Evolutionary conservation across 768 basidiomycete genomes (phyloP).

Genomic region (Russula ochroleuca): DNA sequence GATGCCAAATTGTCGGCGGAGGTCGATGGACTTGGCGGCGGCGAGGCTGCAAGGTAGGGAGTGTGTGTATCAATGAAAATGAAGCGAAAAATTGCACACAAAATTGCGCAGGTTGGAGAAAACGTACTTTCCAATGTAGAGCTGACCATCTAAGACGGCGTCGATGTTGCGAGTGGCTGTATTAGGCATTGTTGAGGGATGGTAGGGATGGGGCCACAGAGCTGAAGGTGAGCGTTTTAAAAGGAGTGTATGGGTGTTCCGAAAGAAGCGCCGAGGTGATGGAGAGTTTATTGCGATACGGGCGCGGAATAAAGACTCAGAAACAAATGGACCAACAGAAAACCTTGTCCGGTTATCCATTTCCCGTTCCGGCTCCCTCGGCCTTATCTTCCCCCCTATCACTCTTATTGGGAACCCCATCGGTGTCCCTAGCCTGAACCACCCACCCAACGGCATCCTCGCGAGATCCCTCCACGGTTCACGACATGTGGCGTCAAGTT

Average conservation of each 20-base stretch:
- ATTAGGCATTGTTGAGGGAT: slow-evolving; percentile 15
- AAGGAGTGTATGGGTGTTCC: neutral
- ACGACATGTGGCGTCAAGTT: neutral
- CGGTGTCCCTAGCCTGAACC: neutral
- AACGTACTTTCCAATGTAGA: slow-evolving; percentile 28
- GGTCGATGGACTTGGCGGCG: slow-evolving; percentile 21
- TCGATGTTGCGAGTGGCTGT: slow-evolving; percentile 22
- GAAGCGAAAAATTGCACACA: neutral
- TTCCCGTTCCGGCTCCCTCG: neutral
- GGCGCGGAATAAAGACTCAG: neutral
- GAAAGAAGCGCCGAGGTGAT: neutral
- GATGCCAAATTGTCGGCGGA: slow-evolving; percentile 56
- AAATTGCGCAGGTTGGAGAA: neutral
- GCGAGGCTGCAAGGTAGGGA: slow-evolving; percentile 17
- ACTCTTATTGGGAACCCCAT: neutral
- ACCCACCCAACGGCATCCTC: no score
- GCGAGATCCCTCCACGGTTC: neutral
- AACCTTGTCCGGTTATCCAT: neutral
- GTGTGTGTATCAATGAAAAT: neutral
- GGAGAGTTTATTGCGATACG: slow-evolving; percentile 14
- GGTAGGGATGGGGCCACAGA: neutral
- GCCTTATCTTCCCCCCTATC: slow-evolving; percentile 6
- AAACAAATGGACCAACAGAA: neutral
- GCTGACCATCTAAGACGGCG: slow-evolving; percentile 22
- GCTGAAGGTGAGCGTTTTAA: neutral